These are phyloP conservation scores for Nakaseomyces delphensis DNA, from an alignment of 1,139 yeast genomes.

Conservation along the genomic window DNA sequence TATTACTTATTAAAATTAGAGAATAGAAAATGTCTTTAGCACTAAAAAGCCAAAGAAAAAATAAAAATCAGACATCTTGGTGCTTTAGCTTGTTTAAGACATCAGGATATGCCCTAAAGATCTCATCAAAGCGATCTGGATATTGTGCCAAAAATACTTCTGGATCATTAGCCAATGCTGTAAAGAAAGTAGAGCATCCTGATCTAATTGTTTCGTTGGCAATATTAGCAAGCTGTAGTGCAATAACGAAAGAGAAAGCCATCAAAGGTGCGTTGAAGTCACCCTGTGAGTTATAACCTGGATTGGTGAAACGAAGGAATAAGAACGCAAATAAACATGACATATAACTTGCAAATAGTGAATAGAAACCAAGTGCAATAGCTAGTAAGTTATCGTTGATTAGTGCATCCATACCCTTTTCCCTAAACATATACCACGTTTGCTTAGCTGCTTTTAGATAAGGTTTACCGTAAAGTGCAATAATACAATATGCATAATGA, in stretches of 20 bases:
- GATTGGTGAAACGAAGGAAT: slow-evolving; percentile 64
- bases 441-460: slow-evolving; percentile 72
- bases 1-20: not conserved
- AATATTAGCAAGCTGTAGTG: slow-evolving; percentile 68
- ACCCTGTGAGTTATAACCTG: slow-evolving; percentile 59
- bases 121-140: slow-evolving; percentile 64
- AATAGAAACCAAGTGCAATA: slow-evolving; percentile 63
- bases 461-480: slow-evolving; percentile 78
- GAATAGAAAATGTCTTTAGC: too few relatives aligned
- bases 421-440: slow-evolving; percentile 68
- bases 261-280: slow-evolving; percentile 67
- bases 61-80: slow-evolving; percentile 20
- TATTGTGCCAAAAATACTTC: slow-evolving; percentile 71
- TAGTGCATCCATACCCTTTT: slow-evolving; percentile 79
- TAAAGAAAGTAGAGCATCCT: slow-evolving; percentile 79
- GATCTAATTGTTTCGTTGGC: slow-evolving; percentile 67
- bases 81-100: slow-evolving; percentile 49
- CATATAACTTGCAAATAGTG: slow-evolving; percentile 61
- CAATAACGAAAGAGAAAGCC: slow-evolving; percentile 68
- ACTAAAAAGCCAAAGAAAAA: too few relatives aligned
- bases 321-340: slow-evolving; percentile 63
- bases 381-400: slow-evolving; percentile 78
- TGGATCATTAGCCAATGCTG: slow-evolving; percentile 82
- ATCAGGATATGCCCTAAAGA: slow-evolving; percentile 67
- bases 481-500: slow-evolving; percentile 80